These are phyloP conservation scores for Eucalyptus camaldulensis DNA, from an alignment of 345 rosid genomes.

Conservation along the genomic window DNA sequence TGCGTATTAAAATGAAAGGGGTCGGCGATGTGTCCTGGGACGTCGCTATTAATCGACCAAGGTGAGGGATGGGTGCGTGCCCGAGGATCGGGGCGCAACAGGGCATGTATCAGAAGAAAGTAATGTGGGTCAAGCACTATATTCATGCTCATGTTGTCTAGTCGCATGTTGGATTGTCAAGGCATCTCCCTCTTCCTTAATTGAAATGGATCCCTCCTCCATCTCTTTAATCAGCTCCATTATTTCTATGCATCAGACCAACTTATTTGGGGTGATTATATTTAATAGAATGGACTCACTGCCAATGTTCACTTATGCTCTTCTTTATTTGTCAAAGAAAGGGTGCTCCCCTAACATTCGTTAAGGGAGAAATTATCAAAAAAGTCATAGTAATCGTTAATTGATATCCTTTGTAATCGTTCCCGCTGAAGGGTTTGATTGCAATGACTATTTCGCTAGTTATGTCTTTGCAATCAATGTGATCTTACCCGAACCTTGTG, in stretches of 20 bases:
- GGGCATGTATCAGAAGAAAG: not conserved
- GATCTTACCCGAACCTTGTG: too few relatives aligned
- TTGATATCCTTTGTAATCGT: too few relatives aligned
- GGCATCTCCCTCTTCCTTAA: not conserved
- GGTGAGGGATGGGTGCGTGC: too few relatives aligned
- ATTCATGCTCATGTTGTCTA: not conserved
- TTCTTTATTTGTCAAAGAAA: not conserved
- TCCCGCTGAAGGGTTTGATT: too few relatives aligned
- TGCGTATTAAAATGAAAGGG: too few relatives aligned
- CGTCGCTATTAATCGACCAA: too few relatives aligned
- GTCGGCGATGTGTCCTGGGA: accelerated
- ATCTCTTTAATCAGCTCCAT: not conserved
- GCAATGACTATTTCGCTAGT: too few relatives aligned
- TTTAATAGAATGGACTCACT: not conserved
- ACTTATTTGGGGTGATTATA: not conserved
- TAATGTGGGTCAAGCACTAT: not conserved
- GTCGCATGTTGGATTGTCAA: not conserved
- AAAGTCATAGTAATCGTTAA: too few relatives aligned
- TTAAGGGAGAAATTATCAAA: too few relatives aligned
- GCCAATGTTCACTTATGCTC: not conserved
- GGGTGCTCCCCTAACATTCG: not conserved
- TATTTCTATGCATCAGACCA: not conserved
- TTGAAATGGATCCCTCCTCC: not conserved
- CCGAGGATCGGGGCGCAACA: too few relatives aligned
- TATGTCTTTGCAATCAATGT: too few relatives aligned